phyloP scores from a whole-genome alignment of 2,329 filamentous ascomycete genomes.

The Dothidotthia symphoricarpi region DNA sequence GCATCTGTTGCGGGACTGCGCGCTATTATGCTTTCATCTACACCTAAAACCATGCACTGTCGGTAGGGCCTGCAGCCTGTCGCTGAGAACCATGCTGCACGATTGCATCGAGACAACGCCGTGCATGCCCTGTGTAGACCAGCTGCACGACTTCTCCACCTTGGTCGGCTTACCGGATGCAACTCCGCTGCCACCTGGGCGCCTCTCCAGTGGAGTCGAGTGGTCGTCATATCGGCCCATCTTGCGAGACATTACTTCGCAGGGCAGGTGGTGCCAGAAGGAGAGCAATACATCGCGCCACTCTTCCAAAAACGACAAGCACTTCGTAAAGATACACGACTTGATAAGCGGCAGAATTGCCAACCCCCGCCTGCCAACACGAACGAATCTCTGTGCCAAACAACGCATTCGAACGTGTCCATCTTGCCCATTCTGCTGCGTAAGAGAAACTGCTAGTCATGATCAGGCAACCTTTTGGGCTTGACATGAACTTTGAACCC shows the following conservation, averaged over 20 bases:
- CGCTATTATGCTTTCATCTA: constrained; percentile 31
- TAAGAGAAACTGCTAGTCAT: constrained; percentile 18
- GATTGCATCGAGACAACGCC: constrained; percentile 16
- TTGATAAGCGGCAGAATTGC: constrained; percentile 10
- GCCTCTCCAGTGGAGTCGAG: constrained; percentile 22
- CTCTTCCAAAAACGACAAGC: no score
- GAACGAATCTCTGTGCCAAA: constrained; percentile 22
- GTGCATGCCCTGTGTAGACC: constrained; percentile 16
- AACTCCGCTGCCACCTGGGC: constrained; percentile 15
- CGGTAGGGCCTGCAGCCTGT: constrained; percentile 16
- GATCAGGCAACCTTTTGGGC: constrained; percentile 9
- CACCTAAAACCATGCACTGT: constrained; percentile 27
- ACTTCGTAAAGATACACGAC: constrained; percentile 1
- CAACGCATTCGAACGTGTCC: constrained; percentile 10
- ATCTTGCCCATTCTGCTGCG: constrained; percentile 20
- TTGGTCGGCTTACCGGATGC: constrained; percentile 9
- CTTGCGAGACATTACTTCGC: constrained; percentile 6
- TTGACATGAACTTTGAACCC: constrained; percentile 20
- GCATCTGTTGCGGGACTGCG: constrained; percentile 25
- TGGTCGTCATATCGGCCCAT: constrained; percentile 9
- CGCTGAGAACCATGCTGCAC: constrained; percentile 26
- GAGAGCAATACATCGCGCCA: constrained; percentile 10
- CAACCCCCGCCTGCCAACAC: constrained; percentile 16
- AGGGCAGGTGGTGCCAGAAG: constrained; percentile 17
- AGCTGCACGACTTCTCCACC: constrained; percentile 15